Evolutionary conservation across 306 rosid species (phyloP).

Genomic region (Gleditsia sinensis): DNA sequence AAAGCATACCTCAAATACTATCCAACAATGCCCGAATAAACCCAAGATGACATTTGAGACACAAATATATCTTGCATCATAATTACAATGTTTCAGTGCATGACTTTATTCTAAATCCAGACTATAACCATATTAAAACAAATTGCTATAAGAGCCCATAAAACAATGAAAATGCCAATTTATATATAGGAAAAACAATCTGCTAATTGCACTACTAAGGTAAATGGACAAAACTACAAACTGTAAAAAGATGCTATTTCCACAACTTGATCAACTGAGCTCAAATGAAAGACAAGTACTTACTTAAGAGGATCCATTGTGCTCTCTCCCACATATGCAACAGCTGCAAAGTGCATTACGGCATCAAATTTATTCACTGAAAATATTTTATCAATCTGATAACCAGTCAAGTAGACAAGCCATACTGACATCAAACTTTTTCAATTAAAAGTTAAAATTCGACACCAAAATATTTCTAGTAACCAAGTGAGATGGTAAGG

Average conservation of each 20-base stretch:
- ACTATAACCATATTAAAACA: not conserved
- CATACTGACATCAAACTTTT: not conserved
- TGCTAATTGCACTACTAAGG: not conserved
- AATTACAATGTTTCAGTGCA: not conserved
- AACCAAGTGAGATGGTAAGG: slow-evolving; percentile 44
- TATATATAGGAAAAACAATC: not conserved
- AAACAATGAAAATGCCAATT: not conserved
- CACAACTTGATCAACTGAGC: slow-evolving; percentile 8
- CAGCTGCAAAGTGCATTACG: slow-evolving; percentile 99
- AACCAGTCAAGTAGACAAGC: slow-evolving; percentile 61
- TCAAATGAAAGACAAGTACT: slow-evolving; percentile 43
- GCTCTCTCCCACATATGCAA: slow-evolving; percentile 99
- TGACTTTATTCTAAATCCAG: not conserved
- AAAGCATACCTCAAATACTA: not conserved
- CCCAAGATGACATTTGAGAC: not conserved
- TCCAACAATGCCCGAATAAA: not conserved
- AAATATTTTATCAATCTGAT: slow-evolving; percentile 89
- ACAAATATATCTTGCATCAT: not conserved
- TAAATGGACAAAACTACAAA: slow-evolving; percentile 20
- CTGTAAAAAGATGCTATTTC: slow-evolving; percentile 2
- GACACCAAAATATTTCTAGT: slow-evolving; percentile 23
- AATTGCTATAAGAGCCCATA: not conserved
- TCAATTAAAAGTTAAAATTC: not conserved
- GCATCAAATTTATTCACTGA: slow-evolving; percentile 94
- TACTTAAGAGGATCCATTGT: slow-evolving; percentile 91